Evolutionary conservation across 1,284 basidiomycete species (phyloP).

Genomic region (Leccinum angustisporum): DNA sequence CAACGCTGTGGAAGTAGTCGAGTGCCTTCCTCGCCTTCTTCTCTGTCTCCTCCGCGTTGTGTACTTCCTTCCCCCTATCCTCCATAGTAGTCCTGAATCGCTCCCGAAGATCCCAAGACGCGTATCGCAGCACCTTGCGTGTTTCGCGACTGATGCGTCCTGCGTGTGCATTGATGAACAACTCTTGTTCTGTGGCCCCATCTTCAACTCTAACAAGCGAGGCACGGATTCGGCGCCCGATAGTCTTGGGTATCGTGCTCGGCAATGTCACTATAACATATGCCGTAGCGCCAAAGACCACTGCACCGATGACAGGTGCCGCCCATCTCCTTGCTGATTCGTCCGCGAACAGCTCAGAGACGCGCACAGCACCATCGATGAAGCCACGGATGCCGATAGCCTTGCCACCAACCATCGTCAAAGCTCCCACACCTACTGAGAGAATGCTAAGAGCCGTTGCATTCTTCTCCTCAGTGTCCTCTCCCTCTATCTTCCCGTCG

Average conservation of each 20-base stretch:
- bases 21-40: constrained; percentile 70
- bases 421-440: constrained; percentile 79
- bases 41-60: constrained; percentile 73
- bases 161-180: constrained; percentile 72
- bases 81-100: constrained; percentile 84
- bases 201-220: constrained; percentile 49
- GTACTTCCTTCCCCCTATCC: constrained; percentile 74
- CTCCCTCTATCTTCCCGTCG: constrained; percentile 41
- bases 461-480: constrained; percentile 50
- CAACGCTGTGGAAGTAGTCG: constrained; percentile 67
- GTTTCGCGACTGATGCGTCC: constrained; percentile 82
- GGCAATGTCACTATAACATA: constrained; percentile 92
- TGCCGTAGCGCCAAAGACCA: constrained; percentile 72
- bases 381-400: constrained; percentile 76
- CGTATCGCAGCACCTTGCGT: constrained; percentile 90
- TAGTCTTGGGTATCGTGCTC: constrained; percentile 86
- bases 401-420: constrained; percentile 86
- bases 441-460: constrained; percentile 71
- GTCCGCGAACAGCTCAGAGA: constrained; percentile 82
- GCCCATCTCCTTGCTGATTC: constrained; percentile 86
- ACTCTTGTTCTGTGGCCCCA: constrained; percentile 41
- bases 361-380: constrained; percentile 72
- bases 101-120: constrained; percentile 90
- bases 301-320: constrained; percentile 79
- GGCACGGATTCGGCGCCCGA: constrained; percentile 76